phyloP scores from a whole-genome alignment of 2,329 filamentous ascomycete genomes.

The Xylariomycetidae sp. region DNA sequence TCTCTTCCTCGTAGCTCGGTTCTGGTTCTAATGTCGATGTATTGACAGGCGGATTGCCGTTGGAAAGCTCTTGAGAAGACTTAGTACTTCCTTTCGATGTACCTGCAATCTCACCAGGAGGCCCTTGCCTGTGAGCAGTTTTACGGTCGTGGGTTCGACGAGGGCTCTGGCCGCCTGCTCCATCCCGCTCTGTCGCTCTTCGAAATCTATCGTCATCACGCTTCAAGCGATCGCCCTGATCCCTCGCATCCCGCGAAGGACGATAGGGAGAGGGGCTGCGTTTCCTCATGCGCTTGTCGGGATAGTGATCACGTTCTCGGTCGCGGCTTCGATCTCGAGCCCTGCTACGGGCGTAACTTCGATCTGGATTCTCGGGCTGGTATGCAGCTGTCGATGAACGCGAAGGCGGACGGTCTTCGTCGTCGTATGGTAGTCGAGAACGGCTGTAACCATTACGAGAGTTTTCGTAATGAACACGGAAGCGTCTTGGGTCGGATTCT shows the following conservation, averaged over 20 bases:
- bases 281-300: slow-evolving; percentile 50
- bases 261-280: slow-evolving; percentile 25
- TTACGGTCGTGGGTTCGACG: slow-evolving; percentile 47
- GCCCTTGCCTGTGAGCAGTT: slow-evolving; percentile 56
- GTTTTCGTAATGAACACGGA: slow-evolving; percentile 59
- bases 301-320: slow-evolving; percentile 42
- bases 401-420: slow-evolving; percentile 47
- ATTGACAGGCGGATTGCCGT: slow-evolving; percentile 24
- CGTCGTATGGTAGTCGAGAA: slow-evolving; percentile 46
- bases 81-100: slow-evolving; percentile 61
- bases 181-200: slow-evolving; percentile 23
- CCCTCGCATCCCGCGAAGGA: slow-evolving; percentile 20
- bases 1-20: slow-evolving; percentile 46
- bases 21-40: slow-evolving; percentile 27
- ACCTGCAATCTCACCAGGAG: slow-evolving; percentile 52
- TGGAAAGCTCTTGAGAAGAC: slow-evolving; percentile 55
- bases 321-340: slow-evolving; percentile 30
- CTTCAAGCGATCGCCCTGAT: slow-evolving; percentile 17
- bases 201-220: slow-evolving; percentile 17
- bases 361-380: slow-evolving; percentile 47
- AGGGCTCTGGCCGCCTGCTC: slow-evolving; percentile 34
- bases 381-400: slow-evolving; percentile 30
- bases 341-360: slow-evolving; percentile 30
- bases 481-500: slow-evolving; percentile 52
- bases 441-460: slow-evolving; percentile 40